Percentiles rank a stretch among this genome's conserved stretches.
Evolutionary conservation across 305 asterid species (phyloP).

Genomic region (Fraxinus paxiana): DNA sequence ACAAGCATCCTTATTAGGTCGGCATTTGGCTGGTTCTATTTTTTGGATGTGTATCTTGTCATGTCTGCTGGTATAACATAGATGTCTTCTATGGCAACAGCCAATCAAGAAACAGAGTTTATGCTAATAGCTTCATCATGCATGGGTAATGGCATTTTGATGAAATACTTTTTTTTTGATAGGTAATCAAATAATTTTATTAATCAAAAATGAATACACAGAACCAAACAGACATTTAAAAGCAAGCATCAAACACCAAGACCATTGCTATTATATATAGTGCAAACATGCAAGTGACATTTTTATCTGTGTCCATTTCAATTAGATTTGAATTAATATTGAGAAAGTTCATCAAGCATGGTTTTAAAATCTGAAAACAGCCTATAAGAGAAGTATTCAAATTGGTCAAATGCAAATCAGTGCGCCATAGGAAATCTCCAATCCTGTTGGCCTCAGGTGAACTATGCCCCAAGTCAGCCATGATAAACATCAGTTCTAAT

Average conservation of each 20-base stretch:
- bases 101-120: neutral
- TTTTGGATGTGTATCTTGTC: neutral
- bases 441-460: neutral
- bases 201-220: no score
- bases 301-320: neutral
- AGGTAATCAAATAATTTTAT: no score
- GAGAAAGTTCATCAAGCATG: neutral
- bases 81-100: no score
- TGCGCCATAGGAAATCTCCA: neutral
- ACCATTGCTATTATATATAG: neutral
- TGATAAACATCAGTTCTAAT: neutral
- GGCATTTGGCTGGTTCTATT: neutral
- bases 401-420: neutral
- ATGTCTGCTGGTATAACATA: neutral
- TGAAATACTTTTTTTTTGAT: neutral
- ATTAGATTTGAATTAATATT: neutral
- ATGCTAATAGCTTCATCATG: neutral
- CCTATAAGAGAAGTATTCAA: neutral
- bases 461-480: neutral
- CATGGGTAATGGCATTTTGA: neutral
- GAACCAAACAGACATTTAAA: neutral
- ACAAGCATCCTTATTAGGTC: neutral
- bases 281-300: neutral
- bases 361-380: neutral
- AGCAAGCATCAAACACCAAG: neutral